A percentile compares a stretch with the other conserved stretches of the same genome.
These are phyloP conservation scores for Aspergillus novofumigatus DNA, from an alignment of 2,329 filamentous ascomycete species.

Conservation along the genomic window DNA sequence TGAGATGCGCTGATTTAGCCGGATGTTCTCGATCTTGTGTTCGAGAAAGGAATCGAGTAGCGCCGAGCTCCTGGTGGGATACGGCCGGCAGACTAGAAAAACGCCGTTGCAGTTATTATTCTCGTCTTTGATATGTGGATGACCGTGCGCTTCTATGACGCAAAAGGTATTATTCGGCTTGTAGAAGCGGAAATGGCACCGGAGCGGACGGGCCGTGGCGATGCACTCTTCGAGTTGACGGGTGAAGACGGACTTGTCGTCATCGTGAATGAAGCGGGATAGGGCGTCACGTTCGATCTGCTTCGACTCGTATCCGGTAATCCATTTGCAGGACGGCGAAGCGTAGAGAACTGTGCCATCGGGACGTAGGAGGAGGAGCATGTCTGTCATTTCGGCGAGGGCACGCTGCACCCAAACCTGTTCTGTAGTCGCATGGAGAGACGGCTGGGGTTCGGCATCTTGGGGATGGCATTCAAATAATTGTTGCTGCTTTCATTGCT, in stretches of 20 bases:
- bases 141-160: slow-evolving; percentile 89
- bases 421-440: slow-evolving; percentile 59
- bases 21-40: slow-evolving; percentile 94
- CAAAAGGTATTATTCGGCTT: slow-evolving; percentile 69
- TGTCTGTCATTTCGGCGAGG: slow-evolving; percentile 83
- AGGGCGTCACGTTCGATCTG: slow-evolving; percentile 73
- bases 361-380: slow-evolving; percentile 80
- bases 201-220: slow-evolving; percentile 70
- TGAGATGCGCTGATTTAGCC: slow-evolving; percentile 75
- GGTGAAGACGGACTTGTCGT: slow-evolving; percentile 78
- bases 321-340: slow-evolving; percentile 69
- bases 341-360: slow-evolving; percentile 80
- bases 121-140: slow-evolving; percentile 74
- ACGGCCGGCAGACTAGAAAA: slow-evolving; percentile 88
- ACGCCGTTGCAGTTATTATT: slow-evolving; percentile 77
- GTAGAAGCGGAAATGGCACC: slow-evolving; percentile 80
- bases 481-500: slow-evolving; percentile 5
- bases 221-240: slow-evolving; percentile 88
- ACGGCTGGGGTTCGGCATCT: slow-evolving; percentile 6
- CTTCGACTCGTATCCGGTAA: slow-evolving; percentile 70
- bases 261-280: slow-evolving; percentile 76
- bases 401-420: slow-evolving; percentile 83
- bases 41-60: slow-evolving; percentile 90
- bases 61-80: slow-evolving; percentile 80
- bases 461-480: neutral